These are phyloP conservation scores for Mucor circinelloides DNA, from an alignment of 371 early-diverging fungal species.

Conservation along the genomic window DNA sequence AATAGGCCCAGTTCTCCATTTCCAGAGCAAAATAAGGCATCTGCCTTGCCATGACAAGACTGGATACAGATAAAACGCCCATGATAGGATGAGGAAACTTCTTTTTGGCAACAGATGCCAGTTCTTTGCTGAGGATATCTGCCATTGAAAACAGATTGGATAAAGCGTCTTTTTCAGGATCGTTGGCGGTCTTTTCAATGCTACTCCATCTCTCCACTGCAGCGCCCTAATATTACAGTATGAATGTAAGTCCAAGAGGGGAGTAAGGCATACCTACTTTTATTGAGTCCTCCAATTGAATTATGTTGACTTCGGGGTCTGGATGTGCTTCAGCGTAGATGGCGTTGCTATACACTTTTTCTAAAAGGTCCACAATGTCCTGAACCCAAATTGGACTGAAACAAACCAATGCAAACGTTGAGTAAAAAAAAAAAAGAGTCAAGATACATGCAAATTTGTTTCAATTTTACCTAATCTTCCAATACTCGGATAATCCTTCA, in stretches of 20 bases:
- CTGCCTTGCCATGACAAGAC: conserved; percentile 36
- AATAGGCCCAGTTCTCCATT: conserved; percentile 40
- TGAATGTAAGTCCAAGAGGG: not conserved
- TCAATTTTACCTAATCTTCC: conserved; percentile 25
- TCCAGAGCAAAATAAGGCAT: conserved; percentile 44
- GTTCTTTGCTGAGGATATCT: conserved; percentile 27
- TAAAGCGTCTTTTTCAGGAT: conserved; percentile 19
- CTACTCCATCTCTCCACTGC: conserved; percentile 35
- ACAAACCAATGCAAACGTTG: no score
- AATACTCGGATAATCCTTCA: conserved; percentile 31
- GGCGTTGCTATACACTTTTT: conserved; percentile 28
- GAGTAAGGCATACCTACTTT: conserved; percentile 16
- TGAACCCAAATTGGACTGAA: conserved; percentile 28
- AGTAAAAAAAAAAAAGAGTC: no score
- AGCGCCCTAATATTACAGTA: conserved; percentile 22
- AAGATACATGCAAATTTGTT: not conserved
- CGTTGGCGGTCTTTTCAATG: conserved; percentile 22
- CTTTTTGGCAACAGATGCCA: conserved; percentile 18
- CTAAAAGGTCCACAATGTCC: conserved; percentile 24
- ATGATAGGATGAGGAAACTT: conserved; percentile 8
- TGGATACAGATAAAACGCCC: conserved; percentile 19
- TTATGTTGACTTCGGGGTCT: conserved; percentile 11
- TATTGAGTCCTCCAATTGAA: conserved; percentile 29
- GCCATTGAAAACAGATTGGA: conserved; percentile 22
- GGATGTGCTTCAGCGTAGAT: conserved; percentile 24